A percentile compares a stretch with the other conserved stretches of the same genome.
Evolutionary conservation across 805 yeast species (phyloP).

Genomic region (Zygosaccharomyces bisporus): DNA sequence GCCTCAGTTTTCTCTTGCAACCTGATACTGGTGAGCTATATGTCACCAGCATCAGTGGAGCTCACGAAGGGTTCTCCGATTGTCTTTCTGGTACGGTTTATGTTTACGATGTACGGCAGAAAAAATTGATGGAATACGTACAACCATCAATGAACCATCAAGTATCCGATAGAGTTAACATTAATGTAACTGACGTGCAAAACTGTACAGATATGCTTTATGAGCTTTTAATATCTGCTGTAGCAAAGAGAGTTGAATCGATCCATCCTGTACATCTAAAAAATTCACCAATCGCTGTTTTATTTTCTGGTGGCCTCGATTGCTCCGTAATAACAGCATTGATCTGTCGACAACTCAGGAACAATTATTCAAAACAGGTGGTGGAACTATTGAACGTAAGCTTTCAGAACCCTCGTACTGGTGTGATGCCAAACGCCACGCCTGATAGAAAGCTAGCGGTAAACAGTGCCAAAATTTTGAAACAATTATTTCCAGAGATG

Average conservation of each 20-base stretch:
- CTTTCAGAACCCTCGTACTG: slow-evolving; percentile 82
- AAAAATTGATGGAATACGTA: slow-evolving; percentile 19
- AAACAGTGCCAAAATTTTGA: slow-evolving; percentile 54
- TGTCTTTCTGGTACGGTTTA: slow-evolving; percentile 54
- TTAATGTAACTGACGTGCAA: slow-evolving; percentile 10
- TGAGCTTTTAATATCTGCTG: slow-evolving; percentile 37
- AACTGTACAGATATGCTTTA: slow-evolving; percentile 25
- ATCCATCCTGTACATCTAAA: slow-evolving; percentile 53
- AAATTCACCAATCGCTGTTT: slow-evolving; percentile 47
- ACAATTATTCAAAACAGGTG: slow-evolving; percentile 10
- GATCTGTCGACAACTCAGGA: slow-evolving; percentile 31
- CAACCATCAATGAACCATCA: slow-evolving; percentile 17
- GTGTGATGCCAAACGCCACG: slow-evolving; percentile 53
- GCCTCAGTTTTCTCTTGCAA: slow-evolving; percentile 49
- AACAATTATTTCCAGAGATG: slow-evolving; percentile 40
- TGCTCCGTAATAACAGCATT: slow-evolving; percentile 76
- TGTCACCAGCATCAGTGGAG: slow-evolving; percentile 44
- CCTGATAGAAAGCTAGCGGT: slow-evolving; percentile 81
- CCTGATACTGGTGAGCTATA: slow-evolving; percentile 36
- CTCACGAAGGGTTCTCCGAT: slow-evolving; percentile 42
- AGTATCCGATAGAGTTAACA: slow-evolving; percentile 26
- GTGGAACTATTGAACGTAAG: slow-evolving; percentile 90
- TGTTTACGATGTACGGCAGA: slow-evolving; percentile 35
- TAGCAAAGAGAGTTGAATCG: slow-evolving; percentile 50
- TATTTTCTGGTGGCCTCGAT: slow-evolving; percentile 95